Base-by-base conservation (phyloP, 371 early-diverging fungal species). In the Dipsacomyces acuminosporus region DNA sequence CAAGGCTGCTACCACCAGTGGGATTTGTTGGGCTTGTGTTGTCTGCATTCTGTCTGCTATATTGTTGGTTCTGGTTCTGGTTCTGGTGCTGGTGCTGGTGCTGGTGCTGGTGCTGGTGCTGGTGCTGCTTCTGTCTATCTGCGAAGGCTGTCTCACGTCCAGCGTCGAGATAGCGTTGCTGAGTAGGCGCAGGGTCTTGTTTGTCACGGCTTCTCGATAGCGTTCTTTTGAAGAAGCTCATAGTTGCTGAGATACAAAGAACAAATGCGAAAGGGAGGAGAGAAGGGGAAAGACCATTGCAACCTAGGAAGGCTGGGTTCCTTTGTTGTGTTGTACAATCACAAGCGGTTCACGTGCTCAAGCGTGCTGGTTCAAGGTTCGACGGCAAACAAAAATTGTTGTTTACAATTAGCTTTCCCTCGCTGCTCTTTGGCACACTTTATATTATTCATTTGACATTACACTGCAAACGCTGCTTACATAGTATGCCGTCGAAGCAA, bases 181-280 rank as follows among this genome's bases (percentile, higher is more conserved):
- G 36, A 5, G 51, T 4, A 15, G 59, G 36, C 7, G 42, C 56
- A 15, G 42, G 41, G 36, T 54, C 54, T 21, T 41, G 48, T 33
- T 42, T 49, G 41, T 45, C 41, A 40, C 47, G 61, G 18, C 51
- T 15, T 47, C 48, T 47, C 33, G 56, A 50, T 41, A 42, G 42
- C 17, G 59, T 21, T 48, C 54, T 63, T 38, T 59, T 50, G 33
- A 69, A 63, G 36, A 69, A 57, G 35, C 64, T 58, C 69, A 69
- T 69, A 17, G 15, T 24, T 36, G 19, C 23, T 38, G 11, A n/a
- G 25, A 23, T 3, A 15, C 21, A 45, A 21, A 44, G 8, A n/a
- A 21, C 18, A 1, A 34, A 20, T 15, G 13, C 15, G 2, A 20
- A 35, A 26, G 26, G 18, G 11, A 22, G 21, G 1, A 13, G 23